Conservation (phyloP, 805 yeast genomes). For the Scheffersomyces amazonensis region DNA sequence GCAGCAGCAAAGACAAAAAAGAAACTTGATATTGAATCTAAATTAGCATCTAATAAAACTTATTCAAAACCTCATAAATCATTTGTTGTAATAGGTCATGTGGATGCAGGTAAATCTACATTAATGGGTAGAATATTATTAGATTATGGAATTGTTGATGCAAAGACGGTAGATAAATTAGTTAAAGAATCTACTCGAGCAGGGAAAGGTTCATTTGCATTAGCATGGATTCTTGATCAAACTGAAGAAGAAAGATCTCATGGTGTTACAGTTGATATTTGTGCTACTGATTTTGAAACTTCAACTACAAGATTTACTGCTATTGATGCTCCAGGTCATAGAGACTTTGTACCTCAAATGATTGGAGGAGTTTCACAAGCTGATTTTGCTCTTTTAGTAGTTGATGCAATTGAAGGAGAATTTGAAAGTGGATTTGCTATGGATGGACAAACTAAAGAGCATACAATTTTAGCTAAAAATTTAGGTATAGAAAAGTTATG, state of each 20-base stretch:
- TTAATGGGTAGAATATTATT: conserved; percentile 70
- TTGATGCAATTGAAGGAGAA: conserved; percentile 63
- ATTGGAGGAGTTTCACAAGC: conserved; percentile 81
- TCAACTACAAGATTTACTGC: conserved; percentile 55
- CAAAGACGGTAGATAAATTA: conserved; percentile 59
- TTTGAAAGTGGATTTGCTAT: conserved; percentile 67
- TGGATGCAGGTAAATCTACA: conserved; percentile 83
- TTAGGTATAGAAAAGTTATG: conserved; percentile 62
- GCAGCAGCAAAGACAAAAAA: conserved; percentile 40
- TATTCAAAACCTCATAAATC: conserved; percentile 54
- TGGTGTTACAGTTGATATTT: conserved; percentile 79
- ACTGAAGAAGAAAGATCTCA: conserved; percentile 70
- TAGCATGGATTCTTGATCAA: conserved; percentile 86
- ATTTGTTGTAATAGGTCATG: conserved; percentile 84
- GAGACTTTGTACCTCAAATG: conserved; percentile 82
- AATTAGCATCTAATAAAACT: conserved; percentile 27
- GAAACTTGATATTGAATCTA: conserved; percentile 40
- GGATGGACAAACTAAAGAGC: conserved; percentile 79
- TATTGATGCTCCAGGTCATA: conserved; percentile 84
- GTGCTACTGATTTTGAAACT: conserved; percentile 67
- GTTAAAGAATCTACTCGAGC: conserved; percentile 61
- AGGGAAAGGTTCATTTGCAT: conserved; percentile 77
- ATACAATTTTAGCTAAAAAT: conserved; percentile 63
- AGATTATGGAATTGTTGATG: conserved; percentile 65
- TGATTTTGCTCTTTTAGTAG: conserved; percentile 68